A percentile compares a stretch with the other conserved stretches of the same genome.
phyloP scores from a whole-genome alignment of 2,329 filamentous ascomycete species.

The Hypoxylon sp. region DNA sequence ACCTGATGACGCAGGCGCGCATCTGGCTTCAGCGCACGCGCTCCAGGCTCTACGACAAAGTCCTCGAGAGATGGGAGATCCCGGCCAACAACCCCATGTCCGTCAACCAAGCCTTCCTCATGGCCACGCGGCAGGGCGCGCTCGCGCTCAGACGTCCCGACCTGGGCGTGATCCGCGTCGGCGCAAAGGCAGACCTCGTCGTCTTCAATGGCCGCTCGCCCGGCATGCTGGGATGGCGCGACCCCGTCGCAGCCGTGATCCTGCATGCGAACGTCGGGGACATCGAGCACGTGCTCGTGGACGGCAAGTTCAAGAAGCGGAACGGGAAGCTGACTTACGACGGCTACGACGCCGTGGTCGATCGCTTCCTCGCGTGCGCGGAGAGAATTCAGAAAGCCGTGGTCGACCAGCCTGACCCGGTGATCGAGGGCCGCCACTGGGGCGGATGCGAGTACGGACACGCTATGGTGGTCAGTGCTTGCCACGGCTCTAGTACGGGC shows the following conservation, averaged over 20 bases:
- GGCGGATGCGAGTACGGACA: constrained; percentile 40
- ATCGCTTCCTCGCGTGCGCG: constrained; percentile 56
- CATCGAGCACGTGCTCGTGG: constrained; percentile 65
- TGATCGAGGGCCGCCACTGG: constrained; percentile 50
- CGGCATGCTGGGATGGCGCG: constrained; percentile 67
- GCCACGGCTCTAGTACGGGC: constrained; percentile 44
- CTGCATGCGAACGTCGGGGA: constrained; percentile 69
- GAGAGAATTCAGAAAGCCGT: constrained; percentile 53
- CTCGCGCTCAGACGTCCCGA: constrained; percentile 66
- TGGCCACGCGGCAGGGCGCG: constrained; percentile 68
- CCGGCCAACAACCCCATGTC: constrained; percentile 67
- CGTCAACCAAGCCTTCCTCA: constrained; percentile 68
- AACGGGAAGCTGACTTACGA: constrained; percentile 56
- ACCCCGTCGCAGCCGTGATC: constrained; percentile 70
- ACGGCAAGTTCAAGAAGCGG: constrained; percentile 65
- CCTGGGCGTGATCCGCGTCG: constrained; percentile 64
- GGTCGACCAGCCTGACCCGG: constrained; percentile 48
- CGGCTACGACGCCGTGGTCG: constrained; percentile 51
- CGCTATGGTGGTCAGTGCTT: constrained; percentile 41
- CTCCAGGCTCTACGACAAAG: constrained; percentile 57
- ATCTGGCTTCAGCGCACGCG: constrained; percentile 67
- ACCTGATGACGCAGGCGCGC: constrained; percentile 67
- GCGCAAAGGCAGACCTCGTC: constrained; percentile 69
- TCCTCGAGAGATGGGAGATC: constrained; percentile 60
- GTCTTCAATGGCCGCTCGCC: constrained; percentile 67